Conservation (phyloP, 1,284 basidiomycete species). For the Tilletiopsis washingtonensis region DNA sequence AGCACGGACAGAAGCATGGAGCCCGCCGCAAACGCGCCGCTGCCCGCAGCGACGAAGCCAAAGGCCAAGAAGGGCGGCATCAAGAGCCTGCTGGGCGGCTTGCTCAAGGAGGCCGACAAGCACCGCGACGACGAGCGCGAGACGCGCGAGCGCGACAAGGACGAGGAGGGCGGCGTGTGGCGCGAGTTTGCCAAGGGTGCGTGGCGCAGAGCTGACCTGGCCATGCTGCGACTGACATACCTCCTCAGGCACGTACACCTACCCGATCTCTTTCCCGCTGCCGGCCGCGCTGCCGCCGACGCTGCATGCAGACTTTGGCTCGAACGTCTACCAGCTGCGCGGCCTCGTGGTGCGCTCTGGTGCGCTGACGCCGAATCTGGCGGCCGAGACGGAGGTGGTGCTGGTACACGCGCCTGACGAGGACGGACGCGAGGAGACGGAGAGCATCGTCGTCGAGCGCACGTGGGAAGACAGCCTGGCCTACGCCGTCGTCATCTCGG, state of each 20-base stretch:
- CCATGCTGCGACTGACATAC: conserved; percentile 54
- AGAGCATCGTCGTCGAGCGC: conserved; percentile 75
- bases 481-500: conserved; percentile 68
- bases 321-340: conserved; percentile 70
- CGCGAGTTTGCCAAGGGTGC: conserved; percentile 10
- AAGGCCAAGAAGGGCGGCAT: conserved; percentile 49
- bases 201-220: too few relatives aligned
- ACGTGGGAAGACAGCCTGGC: conserved; percentile 88
- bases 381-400: conserved; percentile 64
- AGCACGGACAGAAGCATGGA: too few relatives aligned
- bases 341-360: conserved; percentile 78
- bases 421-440: conserved; percentile 59
- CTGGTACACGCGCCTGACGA: conserved; percentile 64
- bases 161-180: conserved; percentile 8
- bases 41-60: conserved; percentile 14
- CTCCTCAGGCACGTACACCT: conserved; percentile 86
- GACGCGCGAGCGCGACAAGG: conserved; percentile 3
- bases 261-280: conserved; percentile 82
- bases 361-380: conserved; percentile 67
- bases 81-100: conserved; percentile 17
- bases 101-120: conserved; percentile 2
- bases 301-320: conserved; percentile 69
- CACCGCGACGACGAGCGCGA: not conserved
- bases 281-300: conserved; percentile 73
- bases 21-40: too few relatives aligned